Conservation (phyloP, 2,329 filamentous ascomycete genomes). For the Talaromyces sp. region DNA sequence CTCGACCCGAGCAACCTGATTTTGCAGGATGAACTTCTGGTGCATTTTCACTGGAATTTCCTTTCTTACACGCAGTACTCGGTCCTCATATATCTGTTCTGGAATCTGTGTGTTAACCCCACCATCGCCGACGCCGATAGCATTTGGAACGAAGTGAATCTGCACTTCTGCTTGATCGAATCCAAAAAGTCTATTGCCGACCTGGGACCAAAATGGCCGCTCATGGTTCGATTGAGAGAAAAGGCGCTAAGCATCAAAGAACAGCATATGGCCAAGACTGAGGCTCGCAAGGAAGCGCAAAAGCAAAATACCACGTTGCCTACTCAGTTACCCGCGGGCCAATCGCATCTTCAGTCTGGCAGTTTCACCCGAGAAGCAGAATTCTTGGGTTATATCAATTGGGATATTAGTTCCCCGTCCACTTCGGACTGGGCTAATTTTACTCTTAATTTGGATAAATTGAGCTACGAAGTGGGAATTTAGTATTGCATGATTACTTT, state of each 20-base stretch:
- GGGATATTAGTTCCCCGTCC: not conserved
- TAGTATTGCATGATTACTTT: not conserved
- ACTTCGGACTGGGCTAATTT: not conserved
- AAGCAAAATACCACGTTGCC: not conserved
- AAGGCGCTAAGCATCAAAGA: conserved; percentile 5
- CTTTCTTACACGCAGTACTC: conserved; percentile 31
- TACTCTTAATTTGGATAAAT: not conserved
- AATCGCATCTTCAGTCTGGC: not conserved
- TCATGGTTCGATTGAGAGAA: conserved; percentile 6
- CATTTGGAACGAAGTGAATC: conserved; percentile 27
- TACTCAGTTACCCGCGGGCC: not conserved
- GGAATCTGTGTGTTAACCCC: conserved; percentile 37
- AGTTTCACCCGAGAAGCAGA: not conserved
- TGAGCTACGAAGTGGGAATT: not conserved
- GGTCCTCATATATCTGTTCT: conserved; percentile 38
- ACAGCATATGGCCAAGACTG: not conserved
- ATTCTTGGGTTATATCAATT: not conserved
- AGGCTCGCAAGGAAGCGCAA: not conserved
- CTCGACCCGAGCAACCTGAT: not conserved
- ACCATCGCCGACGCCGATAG: conserved; percentile 19
- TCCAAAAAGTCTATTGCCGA: not conserved
- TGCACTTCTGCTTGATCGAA: not conserved
- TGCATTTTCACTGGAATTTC: not conserved
- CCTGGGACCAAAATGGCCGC: conserved; percentile 4
- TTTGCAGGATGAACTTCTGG: not conserved